Evolutionary conservation across 2,329 filamentous ascomycete species (phyloP).

Genomic region (Akanthomyces lecanii): DNA sequence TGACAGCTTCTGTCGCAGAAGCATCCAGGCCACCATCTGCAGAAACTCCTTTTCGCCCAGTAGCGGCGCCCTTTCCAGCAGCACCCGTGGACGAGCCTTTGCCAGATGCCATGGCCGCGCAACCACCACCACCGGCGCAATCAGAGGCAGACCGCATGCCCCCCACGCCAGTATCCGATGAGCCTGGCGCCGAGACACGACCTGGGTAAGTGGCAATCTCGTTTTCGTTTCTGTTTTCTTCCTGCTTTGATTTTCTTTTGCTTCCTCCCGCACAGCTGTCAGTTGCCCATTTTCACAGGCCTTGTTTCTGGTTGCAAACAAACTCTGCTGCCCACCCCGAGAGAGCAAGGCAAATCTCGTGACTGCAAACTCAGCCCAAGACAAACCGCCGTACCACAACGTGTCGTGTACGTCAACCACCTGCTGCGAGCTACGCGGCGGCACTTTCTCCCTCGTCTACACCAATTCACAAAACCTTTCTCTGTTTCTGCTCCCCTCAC

Average conservation of each 20-base stretch:
- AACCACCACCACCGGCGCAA: background rate
- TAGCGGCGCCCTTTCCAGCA: background rate
- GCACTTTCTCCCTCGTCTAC: background rate
- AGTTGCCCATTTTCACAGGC: background rate
- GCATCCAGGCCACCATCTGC: background rate
- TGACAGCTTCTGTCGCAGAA: background rate
- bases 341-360: slow-evolving; percentile 9
- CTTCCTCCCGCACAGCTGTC: background rate
- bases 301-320: background rate
- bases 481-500: background rate
- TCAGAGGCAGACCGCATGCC: slow-evolving; percentile 9
- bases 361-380: slow-evolving; percentile 7
- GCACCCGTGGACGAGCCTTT: background rate
- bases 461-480: background rate
- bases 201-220: background rate
- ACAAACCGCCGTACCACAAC: background rate
- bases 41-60: background rate
- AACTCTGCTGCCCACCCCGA: background rate
- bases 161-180: slow-evolving; percentile 5
- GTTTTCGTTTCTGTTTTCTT: background rate
- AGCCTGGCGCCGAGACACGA: slow-evolving; percentile 1
- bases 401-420: background rate
- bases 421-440: background rate
- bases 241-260: background rate
- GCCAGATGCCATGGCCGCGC: background rate